A percentile compares a stretch with the other conserved stretches of the same genome.
These are phyloP conservation scores for Aspergillus sojae DNA, from an alignment of 2,329 filamentous ascomycete species.

Conservation along the genomic window DNA sequence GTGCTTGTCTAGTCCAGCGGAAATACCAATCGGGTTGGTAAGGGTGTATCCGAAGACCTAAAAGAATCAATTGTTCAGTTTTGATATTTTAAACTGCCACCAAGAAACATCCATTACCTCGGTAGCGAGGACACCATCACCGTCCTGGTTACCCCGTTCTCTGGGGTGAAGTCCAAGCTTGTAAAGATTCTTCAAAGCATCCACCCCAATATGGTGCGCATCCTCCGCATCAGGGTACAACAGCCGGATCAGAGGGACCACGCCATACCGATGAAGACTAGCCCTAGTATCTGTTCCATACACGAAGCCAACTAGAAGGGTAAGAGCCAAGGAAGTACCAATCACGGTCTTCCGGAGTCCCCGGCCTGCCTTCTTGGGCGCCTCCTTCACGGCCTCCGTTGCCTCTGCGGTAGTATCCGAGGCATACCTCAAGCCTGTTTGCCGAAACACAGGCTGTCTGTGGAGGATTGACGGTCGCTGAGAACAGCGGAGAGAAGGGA, in stretches of 20 bases:
- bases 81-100: neutral
- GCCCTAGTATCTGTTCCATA: constrained; percentile 77
- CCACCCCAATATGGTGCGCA: constrained; percentile 81
- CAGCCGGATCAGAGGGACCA: constrained; percentile 52
- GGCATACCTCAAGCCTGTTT: constrained; percentile 14
- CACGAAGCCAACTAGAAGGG: constrained; percentile 57
- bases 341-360: constrained; percentile 33
- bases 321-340: constrained; percentile 57
- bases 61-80: neutral
- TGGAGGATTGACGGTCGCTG: constrained; percentile 25
- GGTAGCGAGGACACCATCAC: constrained; percentile 56
- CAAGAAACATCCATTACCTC: constrained; percentile 40
- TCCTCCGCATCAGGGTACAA: constrained; percentile 66
- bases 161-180: constrained; percentile 75
- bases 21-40: constrained; percentile 87
- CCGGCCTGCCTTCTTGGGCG: constrained; percentile 33
- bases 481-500: constrained; percentile 26
- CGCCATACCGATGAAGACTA: constrained; percentile 67
- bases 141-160: constrained; percentile 69
- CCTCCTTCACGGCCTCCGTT: constrained; percentile 25
- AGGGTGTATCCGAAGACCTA: constrained; percentile 76
- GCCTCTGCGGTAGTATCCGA: constrained; percentile 20
- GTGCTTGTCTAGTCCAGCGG: constrained; percentile 94
- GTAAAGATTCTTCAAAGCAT: constrained; percentile 71
- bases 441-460: neutral